Evolutionary conservation across 768 basidiomycete genomes (phyloP).

Genomic region (Mrakia gelida): DNA sequence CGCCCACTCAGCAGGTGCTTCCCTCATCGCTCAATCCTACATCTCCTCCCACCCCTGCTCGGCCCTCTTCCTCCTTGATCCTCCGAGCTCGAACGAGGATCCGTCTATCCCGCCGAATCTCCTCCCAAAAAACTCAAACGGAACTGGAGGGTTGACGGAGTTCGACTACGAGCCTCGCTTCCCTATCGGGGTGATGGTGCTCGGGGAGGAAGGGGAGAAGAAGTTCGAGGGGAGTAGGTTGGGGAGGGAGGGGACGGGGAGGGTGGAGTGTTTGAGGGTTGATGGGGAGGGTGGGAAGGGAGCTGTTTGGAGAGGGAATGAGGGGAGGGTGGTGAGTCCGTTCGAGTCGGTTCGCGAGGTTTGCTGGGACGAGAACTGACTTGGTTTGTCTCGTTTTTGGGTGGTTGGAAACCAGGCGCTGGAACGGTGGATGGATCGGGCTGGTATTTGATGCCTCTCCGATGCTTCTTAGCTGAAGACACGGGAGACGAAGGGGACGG

Average conservation of each 20-base stretch:
- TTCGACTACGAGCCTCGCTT: slow-evolving; percentile 63
- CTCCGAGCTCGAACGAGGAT: slow-evolving; percentile 45
- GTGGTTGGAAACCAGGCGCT: neutral
- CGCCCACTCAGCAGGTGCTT: slow-evolving; percentile 49
- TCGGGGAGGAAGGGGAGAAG: slow-evolving; percentile 42
- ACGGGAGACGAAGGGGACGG: too few species aligned
- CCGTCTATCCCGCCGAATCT: neutral
- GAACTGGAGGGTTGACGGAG: slow-evolving; percentile 46
- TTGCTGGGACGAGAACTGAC: too few species aligned
- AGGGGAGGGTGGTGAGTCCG: slow-evolving; percentile 1
- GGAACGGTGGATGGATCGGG: slow-evolving; percentile 12
- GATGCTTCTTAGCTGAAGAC: too few species aligned
- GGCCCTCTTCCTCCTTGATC: slow-evolving; percentile 60
- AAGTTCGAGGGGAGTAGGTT: slow-evolving; percentile 49
- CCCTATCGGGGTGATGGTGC: slow-evolving; percentile 56
- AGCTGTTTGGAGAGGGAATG: neutral
- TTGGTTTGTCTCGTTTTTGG: too few species aligned
- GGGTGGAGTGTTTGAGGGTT: slow-evolving; percentile 21
- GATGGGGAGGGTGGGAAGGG: slow-evolving; percentile 12
- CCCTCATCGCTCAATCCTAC: slow-evolving; percentile 63
- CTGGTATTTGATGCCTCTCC: neutral
- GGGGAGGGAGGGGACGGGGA: slow-evolving; percentile 44
- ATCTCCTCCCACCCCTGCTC: slow-evolving; percentile 63
- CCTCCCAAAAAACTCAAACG: slow-evolving; percentile 43
- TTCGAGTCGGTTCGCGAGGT: too few species aligned